Evolutionary conservation across 768 basidiomycete species (phyloP), one percentile per base, ranked within the genome.

Genomic region (Mycena epipterygia): DNA sequence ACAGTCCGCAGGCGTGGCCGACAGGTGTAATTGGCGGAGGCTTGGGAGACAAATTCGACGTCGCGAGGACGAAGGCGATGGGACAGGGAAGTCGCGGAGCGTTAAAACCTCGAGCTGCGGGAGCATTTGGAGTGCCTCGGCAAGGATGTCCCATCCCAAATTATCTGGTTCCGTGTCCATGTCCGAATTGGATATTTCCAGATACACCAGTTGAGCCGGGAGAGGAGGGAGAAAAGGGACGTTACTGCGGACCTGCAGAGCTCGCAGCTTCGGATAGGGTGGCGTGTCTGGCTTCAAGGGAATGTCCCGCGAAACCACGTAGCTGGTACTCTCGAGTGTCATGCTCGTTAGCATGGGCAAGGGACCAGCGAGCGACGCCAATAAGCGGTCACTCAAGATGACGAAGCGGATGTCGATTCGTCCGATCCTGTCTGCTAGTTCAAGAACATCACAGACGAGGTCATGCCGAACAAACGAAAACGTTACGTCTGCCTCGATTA

Each of bases 181-280:
- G 13, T 6, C 25, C 11, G 3, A 32, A 29, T n/a, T 49, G 11
- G 41, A 8, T 5, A 67, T 37, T 27, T 59, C 53, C 35, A 72
- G 35, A 5, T 48, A 67, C 17, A 67, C 65, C 8, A 72, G 65
- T 2, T 49, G 53, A 5, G 33, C 7, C 39, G 61, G 53, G 29
- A 60, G 55, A 42, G 60, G 53, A 23, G 61, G 64, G 14, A 64
- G 29, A 8, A 42, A 57, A 13, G 39, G 2, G 13, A 25, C 5
- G 21, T 33, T 19, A 25, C 23, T 63, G 39, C 32, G 35, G 19
- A 72, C 13, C 3, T 12, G 11, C 1, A 72, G 49, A 14, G 49
- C 21, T n/a, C 49, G 70, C 61, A 72, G 55, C 23, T 19, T 44
- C 5, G 70, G 70, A 35, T 67, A 72, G 12, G 65, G 49, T 30